Conservation (phyloP, 352 stramenopile genomes). For the Hyaloperonospora brassicae region DNA sequence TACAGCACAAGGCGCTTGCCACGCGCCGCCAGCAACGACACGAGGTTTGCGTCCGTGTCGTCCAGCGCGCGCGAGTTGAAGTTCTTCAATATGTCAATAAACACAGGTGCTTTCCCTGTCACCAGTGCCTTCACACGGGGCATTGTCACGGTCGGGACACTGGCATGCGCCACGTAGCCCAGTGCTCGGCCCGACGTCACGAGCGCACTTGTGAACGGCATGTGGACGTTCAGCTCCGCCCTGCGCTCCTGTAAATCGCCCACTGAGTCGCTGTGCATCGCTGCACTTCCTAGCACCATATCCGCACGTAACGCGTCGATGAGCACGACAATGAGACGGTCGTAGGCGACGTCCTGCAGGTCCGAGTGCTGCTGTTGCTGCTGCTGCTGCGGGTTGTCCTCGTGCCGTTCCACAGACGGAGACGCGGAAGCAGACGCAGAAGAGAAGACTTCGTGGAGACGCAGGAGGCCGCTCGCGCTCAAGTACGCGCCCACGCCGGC, state of each 20-base stretch:
- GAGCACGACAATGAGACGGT: conserved; percentile 78
- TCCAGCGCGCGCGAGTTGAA: conserved; percentile 80
- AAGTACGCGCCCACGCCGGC: conserved; percentile 42
- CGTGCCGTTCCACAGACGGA: no score
- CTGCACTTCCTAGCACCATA: conserved; percentile 71
- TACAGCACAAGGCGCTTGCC: conserved; percentile 77
- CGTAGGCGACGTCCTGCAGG: conserved; percentile 32
- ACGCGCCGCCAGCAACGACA: conserved; percentile 41
- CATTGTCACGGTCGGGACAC: conserved; percentile 86
- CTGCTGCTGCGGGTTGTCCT: conserved; percentile 5
- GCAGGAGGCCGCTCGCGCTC: conserved; percentile 44
- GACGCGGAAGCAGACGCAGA: conserved; percentile 13
- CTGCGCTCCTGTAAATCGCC: neutral
- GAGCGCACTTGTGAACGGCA: conserved; percentile 55
- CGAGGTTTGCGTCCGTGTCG: conserved; percentile 60
- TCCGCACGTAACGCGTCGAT: conserved; percentile 83
- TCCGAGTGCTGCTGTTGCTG: conserved; percentile 1
- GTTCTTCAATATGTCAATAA: conserved; percentile 89
- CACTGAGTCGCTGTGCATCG: conserved; percentile 26
- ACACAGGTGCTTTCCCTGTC: conserved; percentile 75
- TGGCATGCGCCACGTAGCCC: conserved; percentile 72
- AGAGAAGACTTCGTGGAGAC: conserved; percentile 49
- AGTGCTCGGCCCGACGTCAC: conserved; percentile 43
- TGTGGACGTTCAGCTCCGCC: conserved; percentile 52
- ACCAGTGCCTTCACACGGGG: conserved; percentile 81